Conservation (phyloP, 495 filamentous ascomycete genomes). For the Neurospora sublineolata region DNA sequence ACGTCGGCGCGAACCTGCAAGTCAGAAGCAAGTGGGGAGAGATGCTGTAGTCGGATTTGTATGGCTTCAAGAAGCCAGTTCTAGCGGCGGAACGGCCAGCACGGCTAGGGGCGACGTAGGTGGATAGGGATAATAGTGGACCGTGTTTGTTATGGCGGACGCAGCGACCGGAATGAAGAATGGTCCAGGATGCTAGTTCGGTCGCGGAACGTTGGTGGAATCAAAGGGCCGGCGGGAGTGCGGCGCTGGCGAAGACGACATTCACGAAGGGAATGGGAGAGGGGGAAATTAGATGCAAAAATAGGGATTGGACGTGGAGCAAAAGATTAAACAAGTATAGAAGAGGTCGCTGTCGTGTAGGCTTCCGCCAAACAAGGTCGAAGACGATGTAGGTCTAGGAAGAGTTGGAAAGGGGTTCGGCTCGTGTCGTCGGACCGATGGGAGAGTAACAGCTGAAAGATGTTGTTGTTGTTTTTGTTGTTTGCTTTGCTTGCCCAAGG, state of each 20-base stretch:
- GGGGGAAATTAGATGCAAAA: slow-evolving; percentile 1
- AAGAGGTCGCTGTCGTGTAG: background rate
- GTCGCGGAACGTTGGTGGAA: background rate
- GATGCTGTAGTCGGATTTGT: slow-evolving; percentile 1
- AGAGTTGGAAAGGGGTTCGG: background rate
- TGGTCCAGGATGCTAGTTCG: background rate
- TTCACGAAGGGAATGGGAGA: slow-evolving; percentile 5
- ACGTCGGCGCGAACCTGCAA: slow-evolving; percentile 1
- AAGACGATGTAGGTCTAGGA: background rate
- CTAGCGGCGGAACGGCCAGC: slow-evolving; percentile 9
- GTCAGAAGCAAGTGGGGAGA: background rate
- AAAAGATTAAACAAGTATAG: background rate
- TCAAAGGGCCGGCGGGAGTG: slow-evolving; percentile 10
- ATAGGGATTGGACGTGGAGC: background rate
- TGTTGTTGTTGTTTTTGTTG: background rate
- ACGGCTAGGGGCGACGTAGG: slow-evolving; percentile 2
- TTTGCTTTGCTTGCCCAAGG: background rate
- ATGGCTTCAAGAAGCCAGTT: slow-evolving; percentile 18
- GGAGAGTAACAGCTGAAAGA: background rate
- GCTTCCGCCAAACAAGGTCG: background rate
- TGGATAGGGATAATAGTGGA: slow-evolving; percentile 2
- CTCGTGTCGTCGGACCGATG: background rate
- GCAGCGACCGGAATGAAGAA: background rate
- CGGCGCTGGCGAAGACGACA: slow-evolving; percentile 9
- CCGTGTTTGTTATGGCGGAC: slow-evolving; percentile 4